Evolutionary conservation across 306 rosid genomes (phyloP).

Genomic region (Cotoneaster glaucophyllus): DNA sequence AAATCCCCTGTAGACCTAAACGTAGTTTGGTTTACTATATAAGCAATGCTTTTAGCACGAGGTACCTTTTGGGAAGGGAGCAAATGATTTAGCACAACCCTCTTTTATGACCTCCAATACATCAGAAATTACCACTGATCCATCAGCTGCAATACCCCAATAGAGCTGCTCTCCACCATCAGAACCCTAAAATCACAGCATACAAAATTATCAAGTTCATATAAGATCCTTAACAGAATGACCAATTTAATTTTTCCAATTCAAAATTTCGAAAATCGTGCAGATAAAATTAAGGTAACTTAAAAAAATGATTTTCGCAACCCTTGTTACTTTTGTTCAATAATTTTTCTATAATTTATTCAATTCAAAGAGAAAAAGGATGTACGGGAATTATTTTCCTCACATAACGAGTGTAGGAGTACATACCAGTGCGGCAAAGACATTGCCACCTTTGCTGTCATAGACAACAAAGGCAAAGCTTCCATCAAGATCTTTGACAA

Average conservation of each 20-base stretch:
- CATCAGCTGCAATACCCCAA: slow-evolving; percentile 97
- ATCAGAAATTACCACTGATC: slow-evolving; percentile 92
- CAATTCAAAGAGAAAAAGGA: too few relatives aligned
- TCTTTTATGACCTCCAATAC: slow-evolving; percentile 77
- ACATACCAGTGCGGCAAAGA: slow-evolving; percentile 83
- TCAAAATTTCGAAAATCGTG: background rate
- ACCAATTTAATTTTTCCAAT: background rate
- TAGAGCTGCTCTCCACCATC: slow-evolving; percentile 90
- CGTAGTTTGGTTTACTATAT: background rate
- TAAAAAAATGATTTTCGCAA: too few relatives aligned
- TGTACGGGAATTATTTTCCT: too few relatives aligned
- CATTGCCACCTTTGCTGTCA: slow-evolving; percentile 77
- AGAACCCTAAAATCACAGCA: slow-evolving; percentile 49
- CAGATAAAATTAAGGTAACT: background rate
- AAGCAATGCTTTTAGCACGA: background rate
- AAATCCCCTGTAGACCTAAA: too few relatives aligned
- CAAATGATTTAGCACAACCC: slow-evolving; percentile 96
- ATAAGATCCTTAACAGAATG: too few relatives aligned
- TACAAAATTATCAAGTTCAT: background rate
- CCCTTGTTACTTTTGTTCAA: too few relatives aligned
- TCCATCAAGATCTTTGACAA: slow-evolving; percentile 88
- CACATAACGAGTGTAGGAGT: background rate
- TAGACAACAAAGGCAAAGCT: slow-evolving; percentile 95
- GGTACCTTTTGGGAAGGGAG: slow-evolving; percentile 88
- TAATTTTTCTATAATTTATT: too few relatives aligned